phyloP scores from a whole-genome alignment of 2,329 filamentous ascomycete species.

The Chaetomium globosum region DNA sequence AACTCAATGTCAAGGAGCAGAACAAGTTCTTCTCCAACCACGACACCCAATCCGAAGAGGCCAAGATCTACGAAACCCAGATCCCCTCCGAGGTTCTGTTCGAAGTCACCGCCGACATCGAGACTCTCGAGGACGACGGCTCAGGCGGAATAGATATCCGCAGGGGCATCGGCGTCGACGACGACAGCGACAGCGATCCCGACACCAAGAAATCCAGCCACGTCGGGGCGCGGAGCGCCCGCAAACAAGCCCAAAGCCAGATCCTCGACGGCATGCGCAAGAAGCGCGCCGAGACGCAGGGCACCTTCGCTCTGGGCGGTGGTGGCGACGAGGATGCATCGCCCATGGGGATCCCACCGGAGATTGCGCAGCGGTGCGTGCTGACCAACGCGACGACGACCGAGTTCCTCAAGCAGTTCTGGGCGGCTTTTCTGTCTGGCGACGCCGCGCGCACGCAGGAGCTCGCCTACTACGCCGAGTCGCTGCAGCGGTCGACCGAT shows the following conservation, averaged over 20 bases:
- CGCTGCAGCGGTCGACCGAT: constrained; percentile 72
- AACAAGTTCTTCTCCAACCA: constrained; percentile 74
- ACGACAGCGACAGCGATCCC: constrained; percentile 70
- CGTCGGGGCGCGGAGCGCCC: constrained; percentile 70
- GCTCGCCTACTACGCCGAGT: constrained; percentile 78
- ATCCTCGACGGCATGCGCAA: constrained; percentile 67
- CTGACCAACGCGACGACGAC: constrained; percentile 88
- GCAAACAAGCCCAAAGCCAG: constrained; percentile 65
- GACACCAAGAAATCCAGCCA: constrained; percentile 56
- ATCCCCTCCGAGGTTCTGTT: constrained; percentile 69
- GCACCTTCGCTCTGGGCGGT: constrained; percentile 32
- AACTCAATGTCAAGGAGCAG: constrained; percentile 86
- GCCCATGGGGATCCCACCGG: constrained; percentile 59
- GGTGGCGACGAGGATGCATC: constrained; percentile 46
- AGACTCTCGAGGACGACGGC: constrained; percentile 52
- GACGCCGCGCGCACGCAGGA: constrained; percentile 79
- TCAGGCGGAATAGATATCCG: constrained; percentile 62
- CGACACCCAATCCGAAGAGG: constrained; percentile 44
- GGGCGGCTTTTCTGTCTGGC: constrained; percentile 86
- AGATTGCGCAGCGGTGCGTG: constrained; percentile 61
- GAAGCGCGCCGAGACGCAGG: constrained; percentile 62
- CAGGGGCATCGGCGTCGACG: constrained; percentile 66
- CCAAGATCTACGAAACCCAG: constrained; percentile 66
- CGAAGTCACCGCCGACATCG: constrained; percentile 65
- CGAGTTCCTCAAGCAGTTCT: constrained; percentile 98